phyloP scores from a whole-genome alignment of 805 yeast species.

The Nakazawaea ambrosiae region DNA sequence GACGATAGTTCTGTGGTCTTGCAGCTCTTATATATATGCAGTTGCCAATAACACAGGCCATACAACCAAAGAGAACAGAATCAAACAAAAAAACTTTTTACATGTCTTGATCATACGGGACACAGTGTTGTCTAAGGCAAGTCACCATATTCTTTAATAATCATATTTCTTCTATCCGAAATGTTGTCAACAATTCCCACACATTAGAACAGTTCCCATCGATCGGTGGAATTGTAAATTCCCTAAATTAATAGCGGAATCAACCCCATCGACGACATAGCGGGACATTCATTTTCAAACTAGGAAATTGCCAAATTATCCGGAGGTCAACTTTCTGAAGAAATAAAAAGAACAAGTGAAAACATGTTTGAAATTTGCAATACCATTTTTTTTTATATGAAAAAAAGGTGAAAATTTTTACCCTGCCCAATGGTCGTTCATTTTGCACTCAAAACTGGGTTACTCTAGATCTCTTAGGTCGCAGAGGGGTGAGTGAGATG shows the following conservation, averaged over 20 bases:
- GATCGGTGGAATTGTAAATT: conserved; percentile 13
- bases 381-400: neutral
- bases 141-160: conserved; percentile 22
- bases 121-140: conserved; percentile 17
- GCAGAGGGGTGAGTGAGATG: too few species aligned
- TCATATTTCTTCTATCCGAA: conserved; percentile 24
- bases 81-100: too few species aligned
- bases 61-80: too few species aligned
- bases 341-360: conserved; percentile 12
- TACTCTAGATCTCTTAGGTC: too few species aligned
- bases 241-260: conserved; percentile 30
- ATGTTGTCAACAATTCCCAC: conserved; percentile 19
- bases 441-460: too few species aligned
- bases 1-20: too few species aligned
- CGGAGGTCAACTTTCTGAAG: conserved; percentile 14
- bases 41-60: too few species aligned
- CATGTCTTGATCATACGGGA: conserved; percentile 30
- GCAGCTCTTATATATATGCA: too few species aligned
- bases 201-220: conserved; percentile 14
- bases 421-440: too few species aligned
- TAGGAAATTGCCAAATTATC: conserved; percentile 19
- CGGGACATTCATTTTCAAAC: conserved; percentile 12
- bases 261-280: conserved; percentile 10
- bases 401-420: neutral
- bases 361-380: too few species aligned